Conservation (phyloP, 2,329 filamentous ascomycete species). For the Monosporascus sp. region DNA sequence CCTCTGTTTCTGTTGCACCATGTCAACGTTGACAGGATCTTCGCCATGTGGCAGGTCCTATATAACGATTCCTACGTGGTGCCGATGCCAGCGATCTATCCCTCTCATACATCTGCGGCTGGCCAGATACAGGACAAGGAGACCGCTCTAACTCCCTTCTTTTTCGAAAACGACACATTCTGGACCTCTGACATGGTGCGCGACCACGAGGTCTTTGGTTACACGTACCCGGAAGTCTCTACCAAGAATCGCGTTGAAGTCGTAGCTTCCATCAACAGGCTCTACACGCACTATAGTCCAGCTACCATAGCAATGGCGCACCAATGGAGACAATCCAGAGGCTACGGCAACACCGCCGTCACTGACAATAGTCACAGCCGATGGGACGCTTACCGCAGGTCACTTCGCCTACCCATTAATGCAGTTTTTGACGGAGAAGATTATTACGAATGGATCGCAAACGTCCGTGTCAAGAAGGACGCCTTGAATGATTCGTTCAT, state of each 20-base stretch:
- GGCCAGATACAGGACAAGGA: constrained; percentile 50
- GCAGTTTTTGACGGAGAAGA: constrained; percentile 33
- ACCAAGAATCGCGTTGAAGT: constrained; percentile 40
- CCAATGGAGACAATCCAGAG: not conserved
- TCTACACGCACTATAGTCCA: constrained; percentile 51
- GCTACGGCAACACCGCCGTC: constrained; percentile 11
- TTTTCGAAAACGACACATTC: constrained; percentile 53
- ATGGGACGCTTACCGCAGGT: constrained; percentile 4
- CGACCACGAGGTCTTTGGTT: constrained; percentile 59
- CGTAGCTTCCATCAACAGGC: constrained; percentile 49
- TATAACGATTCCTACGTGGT: constrained; percentile 64
- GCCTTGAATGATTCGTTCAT: constrained; percentile 57
- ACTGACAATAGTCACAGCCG: not conserved
- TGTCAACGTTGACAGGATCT: constrained; percentile 67
- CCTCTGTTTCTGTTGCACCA: constrained; percentile 78
- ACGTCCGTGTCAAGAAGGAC: constrained; percentile 57
- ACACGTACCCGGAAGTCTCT: constrained; percentile 66
- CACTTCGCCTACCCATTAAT: constrained; percentile 19
- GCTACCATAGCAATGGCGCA: constrained; percentile 24
- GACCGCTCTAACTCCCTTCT: constrained; percentile 65
- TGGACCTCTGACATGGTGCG: constrained; percentile 64
- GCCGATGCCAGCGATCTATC: constrained; percentile 47
- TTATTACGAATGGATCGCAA: constrained; percentile 64
- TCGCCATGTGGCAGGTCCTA: constrained; percentile 73
- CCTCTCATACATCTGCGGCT: constrained; percentile 55